Base-by-base conservation (phyloP, 441 rosid species). In the Populus hybrid region DNA sequence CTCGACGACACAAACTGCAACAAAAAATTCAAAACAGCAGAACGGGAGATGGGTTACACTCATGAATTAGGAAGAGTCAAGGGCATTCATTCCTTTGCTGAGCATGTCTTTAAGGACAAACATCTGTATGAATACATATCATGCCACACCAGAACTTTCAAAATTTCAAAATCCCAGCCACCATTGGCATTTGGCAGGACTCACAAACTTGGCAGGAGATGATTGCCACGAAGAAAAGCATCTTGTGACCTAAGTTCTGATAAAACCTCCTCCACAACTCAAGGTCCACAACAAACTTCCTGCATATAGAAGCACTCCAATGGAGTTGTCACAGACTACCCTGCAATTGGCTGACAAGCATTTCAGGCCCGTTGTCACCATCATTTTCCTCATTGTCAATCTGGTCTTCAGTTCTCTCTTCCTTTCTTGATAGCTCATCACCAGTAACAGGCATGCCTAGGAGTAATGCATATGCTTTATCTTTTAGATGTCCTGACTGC, bases 401-500 rank as follows among this genome's bases (percentile, higher is more conserved):
- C 70, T 61, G 69, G 74, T 78, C 35, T 3, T 61, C 80, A 63
- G 65, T 64, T 3, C 30, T 67, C 50, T 78, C 83, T 32, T 77
- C 67, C 40, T 67, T 75, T 26, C 1, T 30, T 7, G 70, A 74
- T 38, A 69, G 42, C 69, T 81, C 66, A 35, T 72, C 70, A 34
- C 36, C 67, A 16, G 35, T 34, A 14, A 23, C 63, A 21, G 87
- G 70, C 71, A 83, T 76, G 30, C 86, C 87, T 59, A 87, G 14
- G 20, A 78, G 85, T 7, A 84, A 86, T 26, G 86, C 85, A 84
- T 87, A 91, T 28, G 67, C 79, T 85, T 77, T 76, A 76, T 87
- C 91, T 79, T 85, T 34, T 18, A 92, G 91, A 78, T 76, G 82
- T 26, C 91, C 87, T 12, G 92, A 79, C 78, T 81, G 90, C 79